Conservation (phyloP, 257 asterid species). For the Salvia rosmarinus region DNA sequence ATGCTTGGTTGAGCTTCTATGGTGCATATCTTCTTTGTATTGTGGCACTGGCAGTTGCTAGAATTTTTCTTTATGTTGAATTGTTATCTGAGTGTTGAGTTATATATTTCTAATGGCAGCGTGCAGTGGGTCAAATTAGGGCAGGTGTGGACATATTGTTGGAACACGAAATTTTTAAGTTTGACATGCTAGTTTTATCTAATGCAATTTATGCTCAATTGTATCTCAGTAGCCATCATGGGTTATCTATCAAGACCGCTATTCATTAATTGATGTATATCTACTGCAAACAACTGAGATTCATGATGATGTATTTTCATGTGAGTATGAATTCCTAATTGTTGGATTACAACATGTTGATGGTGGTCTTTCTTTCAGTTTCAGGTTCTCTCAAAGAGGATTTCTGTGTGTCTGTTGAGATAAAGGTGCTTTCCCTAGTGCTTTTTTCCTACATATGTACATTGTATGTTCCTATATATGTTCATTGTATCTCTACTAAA, state of each 20-base stretch:
- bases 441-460: constrained; percentile 22
- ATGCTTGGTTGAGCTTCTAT: constrained; percentile 30
- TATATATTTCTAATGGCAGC: constrained; percentile 5
- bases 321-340: constrained; percentile 14
- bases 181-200: constrained; percentile 8
- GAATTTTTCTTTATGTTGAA: not conserved
- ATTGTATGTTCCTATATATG: constrained; percentile 25
- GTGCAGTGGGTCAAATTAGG: not conserved
- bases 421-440: constrained; percentile 65
- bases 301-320: constrained; percentile 14
- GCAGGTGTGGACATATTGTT: constrained; percentile 4
- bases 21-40: constrained; percentile 27
- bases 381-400: constrained; percentile 60
- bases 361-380: constrained; percentile 35
- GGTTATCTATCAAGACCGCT: not conserved
- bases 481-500: constrained; percentile 18
- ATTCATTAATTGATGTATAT: constrained; percentile 18
- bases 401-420: constrained; percentile 70
- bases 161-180: not conserved
- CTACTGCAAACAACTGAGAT: constrained; percentile 9
- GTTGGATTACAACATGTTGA: constrained; percentile 28
- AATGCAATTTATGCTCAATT: constrained; percentile 1
- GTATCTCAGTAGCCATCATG: constrained; percentile 8
- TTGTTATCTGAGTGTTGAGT: constrained; percentile 20
- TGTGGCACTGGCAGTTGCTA: constrained; percentile 2